Base-by-base conservation (phyloP, 176 grass and related monocot species). In the Rhynchospora breviuscula region DNA sequence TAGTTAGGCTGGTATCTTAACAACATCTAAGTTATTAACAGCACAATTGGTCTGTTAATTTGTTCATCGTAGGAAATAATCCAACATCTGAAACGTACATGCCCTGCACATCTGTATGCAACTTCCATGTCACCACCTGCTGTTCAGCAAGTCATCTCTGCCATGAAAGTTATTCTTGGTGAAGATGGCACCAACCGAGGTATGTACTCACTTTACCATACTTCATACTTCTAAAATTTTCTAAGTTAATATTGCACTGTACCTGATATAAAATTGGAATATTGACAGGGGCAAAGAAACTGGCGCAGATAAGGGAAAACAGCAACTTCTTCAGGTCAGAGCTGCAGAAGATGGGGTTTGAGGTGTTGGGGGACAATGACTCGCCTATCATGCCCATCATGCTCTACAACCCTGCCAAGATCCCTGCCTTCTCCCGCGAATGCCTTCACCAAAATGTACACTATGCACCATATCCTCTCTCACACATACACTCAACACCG, bases 391-490 rank as follows among this genome's bases (percentile, higher is more conserved):
- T 99, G 93, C 93, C 96, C 56, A 95, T 99, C 79, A 99, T 99
- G 96, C 89, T 99, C 63, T 95, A 99, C 54, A 99, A 99, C 88
- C 93, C 91, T 84, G 96, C 91, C 85, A 93, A 99, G 91, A 95
- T 99, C 69, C 96, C 96, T 82, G 91, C 96, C 29, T 99, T 99
- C 86, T 99, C 93, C 23, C 89, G 96, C 79, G 96, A 99, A 65
- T 95, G 96, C 63, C 83, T 99, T 31, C 87, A 69, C 49, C 91
- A 95, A 84, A 89, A 93, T 82, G 93, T 99, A 85, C 46, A 46
- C 18, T 63, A 54, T 11, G 3, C 22, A 54, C 48, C 44, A 21
- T 21, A 22, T 49, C 3, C 73, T 56, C 72, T 56, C n/a, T 77
- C 13, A 1, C 49, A 40, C 35, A 40, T 40, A 40, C 35, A 40